Base-by-base conservation (phyloP, 1,284 basidiomycete species). In the Megacollybia platyphylla region DNA sequence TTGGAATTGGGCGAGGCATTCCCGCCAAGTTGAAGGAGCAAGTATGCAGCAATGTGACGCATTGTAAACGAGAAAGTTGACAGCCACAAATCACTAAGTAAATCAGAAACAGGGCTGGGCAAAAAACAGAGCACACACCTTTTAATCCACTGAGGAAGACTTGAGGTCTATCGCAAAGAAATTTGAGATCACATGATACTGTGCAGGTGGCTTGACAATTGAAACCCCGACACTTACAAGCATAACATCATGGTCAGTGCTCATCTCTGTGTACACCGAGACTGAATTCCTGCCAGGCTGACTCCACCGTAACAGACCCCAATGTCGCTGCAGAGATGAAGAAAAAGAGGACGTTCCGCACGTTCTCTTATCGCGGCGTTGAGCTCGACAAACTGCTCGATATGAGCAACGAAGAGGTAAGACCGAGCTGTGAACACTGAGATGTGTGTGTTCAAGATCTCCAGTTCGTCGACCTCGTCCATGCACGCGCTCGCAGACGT, bases 351-450 rank as follows among this genome's bases (percentile, higher is more conserved):
- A 92, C 90, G 50, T 98, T 98, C 87, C 88, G 89, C 62, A 97
- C 94, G 60, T 98, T 97, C 76, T 87, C 87, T 39, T 98, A 94
- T 84, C 87, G 94, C 60, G 94, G 96, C 58, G 72, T 97, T 56
- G 92, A 96, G 73, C 86, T 97, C 54, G 89, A 97, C 62, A 87
- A 94, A 69, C 89, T 98, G 61, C 74, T 98, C 58, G 94, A 98
- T 69, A 67, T 98, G 73, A 79, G 70, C 70, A 97, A 94, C 59
- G 94, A 97, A 65, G 87, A 91, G 57, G 88, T 87, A 56, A 5
- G 15, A 15, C 15, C 15, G 15, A 15, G 15, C 15, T 51, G 80
- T 68, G 3, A 17, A 10, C 38, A 7, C 6, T 37, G 34, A 7
- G 15, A 17, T 36, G 11, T 31, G 11, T 31, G 18, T 17, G 10